A percentile compares a stretch with the other conserved stretches of the same genome.
Conservation (phyloP, 2,329 filamentous ascomycete species). For the Epichloe sp. region DNA sequence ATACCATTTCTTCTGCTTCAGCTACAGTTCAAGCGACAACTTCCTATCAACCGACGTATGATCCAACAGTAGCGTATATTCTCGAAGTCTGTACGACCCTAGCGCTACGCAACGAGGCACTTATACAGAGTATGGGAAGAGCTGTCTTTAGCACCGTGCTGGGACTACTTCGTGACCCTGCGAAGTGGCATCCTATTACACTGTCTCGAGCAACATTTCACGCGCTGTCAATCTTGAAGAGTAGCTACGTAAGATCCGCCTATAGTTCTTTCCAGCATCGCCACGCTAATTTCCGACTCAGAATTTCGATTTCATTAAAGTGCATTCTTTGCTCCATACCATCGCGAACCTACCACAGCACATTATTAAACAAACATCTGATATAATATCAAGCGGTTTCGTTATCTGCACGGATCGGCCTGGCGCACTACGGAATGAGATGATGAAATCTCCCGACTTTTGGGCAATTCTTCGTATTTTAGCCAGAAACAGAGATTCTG, state of each 20-base stretch:
- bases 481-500: constrained; percentile 54
- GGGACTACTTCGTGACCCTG: constrained; percentile 64
- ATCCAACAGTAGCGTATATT: constrained; percentile 79
- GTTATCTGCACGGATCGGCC: constrained; percentile 67
- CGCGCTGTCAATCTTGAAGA: constrained; percentile 64
- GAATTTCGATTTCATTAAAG: constrained; percentile 84
- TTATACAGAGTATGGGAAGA: constrained; percentile 61
- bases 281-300: constrained; percentile 23
- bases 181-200: constrained; percentile 68
- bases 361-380: constrained; percentile 60
- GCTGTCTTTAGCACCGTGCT: constrained; percentile 70
- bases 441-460: constrained; percentile 93
- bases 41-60: constrained; percentile 49
- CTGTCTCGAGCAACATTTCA: constrained; percentile 80
- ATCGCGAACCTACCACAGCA: constrained; percentile 80
- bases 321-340: constrained; percentile 80
- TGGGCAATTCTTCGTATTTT: constrained; percentile 80
- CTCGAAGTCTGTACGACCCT: constrained; percentile 80
- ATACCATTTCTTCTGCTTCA: constrained; percentile 51
- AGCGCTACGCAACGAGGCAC: constrained; percentile 60
- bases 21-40: constrained; percentile 33
- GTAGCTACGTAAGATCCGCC: constrained; percentile 61
- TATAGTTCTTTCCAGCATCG: neutral
- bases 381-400: constrained; percentile 66
- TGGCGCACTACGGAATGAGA: constrained; percentile 70